These are phyloP conservation scores for Arachis hypogaea DNA, from an alignment of 306 rosid genomes.

Conservation along the genomic window DNA sequence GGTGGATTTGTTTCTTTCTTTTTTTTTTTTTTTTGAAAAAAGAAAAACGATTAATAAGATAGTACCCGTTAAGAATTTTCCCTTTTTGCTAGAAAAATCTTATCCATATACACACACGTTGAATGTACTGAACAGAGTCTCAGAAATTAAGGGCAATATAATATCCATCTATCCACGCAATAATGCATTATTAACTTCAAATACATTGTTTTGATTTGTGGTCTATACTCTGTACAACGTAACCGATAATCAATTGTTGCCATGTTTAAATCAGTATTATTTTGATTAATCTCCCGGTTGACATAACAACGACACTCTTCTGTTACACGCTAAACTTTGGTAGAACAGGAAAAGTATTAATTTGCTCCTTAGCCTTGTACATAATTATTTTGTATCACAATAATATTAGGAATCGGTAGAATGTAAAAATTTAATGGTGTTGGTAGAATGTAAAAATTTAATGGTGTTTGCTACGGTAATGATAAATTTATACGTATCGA, in stretches of 20 bases:
- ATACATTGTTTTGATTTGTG: neutral
- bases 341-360: neutral
- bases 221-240: too few relatives aligned
- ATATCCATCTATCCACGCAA: neutral
- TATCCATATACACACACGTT: too few relatives aligned
- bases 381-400: neutral
- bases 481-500: too few relatives aligned
- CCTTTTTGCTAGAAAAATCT: too few relatives aligned
- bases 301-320: neutral
- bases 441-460: too few relatives aligned
- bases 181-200: neutral
- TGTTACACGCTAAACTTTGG: neutral
- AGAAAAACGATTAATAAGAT: neutral
- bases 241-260: neutral
- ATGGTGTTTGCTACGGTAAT: too few relatives aligned
- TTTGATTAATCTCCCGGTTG: slow-evolving; percentile 1
- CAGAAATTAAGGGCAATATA: neutral
- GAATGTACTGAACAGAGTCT: neutral
- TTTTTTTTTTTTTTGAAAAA: too few relatives aligned
- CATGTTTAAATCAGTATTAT: slow-evolving; percentile 19
- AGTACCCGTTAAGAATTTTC: neutral
- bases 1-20: too few relatives aligned
- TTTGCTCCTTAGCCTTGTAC: neutral
- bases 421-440: too few relatives aligned
- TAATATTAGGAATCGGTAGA: neutral